phyloP scores from a whole-genome alignment of 108 stramenopile genomes.

The Pseudonitzschia delicatissima region DNA sequence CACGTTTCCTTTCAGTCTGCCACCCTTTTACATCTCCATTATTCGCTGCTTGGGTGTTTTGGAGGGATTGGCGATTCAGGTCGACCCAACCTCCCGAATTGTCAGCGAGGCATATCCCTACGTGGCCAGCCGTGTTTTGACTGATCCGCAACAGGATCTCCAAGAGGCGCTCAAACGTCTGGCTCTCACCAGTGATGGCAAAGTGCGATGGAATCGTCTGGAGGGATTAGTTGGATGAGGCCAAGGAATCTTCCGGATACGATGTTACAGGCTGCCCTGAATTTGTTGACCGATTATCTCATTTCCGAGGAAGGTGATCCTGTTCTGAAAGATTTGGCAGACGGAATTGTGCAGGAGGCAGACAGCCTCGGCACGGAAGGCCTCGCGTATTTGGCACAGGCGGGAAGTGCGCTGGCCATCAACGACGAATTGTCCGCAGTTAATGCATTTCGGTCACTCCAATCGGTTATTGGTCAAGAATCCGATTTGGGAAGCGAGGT shows the following conservation, averaged over 20 bases:
- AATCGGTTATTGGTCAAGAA: constrained; percentile 30
- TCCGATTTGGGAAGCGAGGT: constrained; percentile 30
- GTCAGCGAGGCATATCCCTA: constrained; percentile 93
- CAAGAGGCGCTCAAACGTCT: constrained; percentile 80
- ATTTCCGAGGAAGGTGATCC: constrained; percentile 78
- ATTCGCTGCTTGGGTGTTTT: constrained; percentile 96
- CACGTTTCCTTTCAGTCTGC: constrained; percentile 92
- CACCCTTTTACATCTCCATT: constrained; percentile 97
- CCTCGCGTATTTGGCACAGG: constrained; percentile 55
- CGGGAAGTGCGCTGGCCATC: constrained; percentile 51
- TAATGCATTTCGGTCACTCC: constrained; percentile 64
- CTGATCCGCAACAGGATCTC: constrained; percentile 79
- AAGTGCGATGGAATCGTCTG: constrained; percentile 85
- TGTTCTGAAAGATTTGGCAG: constrained; percentile 62
- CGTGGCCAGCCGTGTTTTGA: constrained; percentile 91
- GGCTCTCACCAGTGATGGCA: constrained; percentile 77
- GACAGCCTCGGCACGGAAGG: constrained; percentile 75
- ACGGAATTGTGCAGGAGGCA: constrained; percentile 72
- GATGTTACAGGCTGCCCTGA: constrained; percentile 86
- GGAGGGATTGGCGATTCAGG: constrained; percentile 94
- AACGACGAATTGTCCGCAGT: constrained; percentile 66
- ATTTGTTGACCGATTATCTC: constrained; percentile 77
- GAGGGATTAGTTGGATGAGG: constrained; percentile 86
- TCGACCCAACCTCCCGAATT: constrained; percentile 87
- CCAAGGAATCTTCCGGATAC: constrained; percentile 61